Percentiles rank a stretch among this genome's conserved stretches.
Evolutionary conservation across 1,284 basidiomycete species (phyloP).

Genomic region (Irpex sp.): DNA sequence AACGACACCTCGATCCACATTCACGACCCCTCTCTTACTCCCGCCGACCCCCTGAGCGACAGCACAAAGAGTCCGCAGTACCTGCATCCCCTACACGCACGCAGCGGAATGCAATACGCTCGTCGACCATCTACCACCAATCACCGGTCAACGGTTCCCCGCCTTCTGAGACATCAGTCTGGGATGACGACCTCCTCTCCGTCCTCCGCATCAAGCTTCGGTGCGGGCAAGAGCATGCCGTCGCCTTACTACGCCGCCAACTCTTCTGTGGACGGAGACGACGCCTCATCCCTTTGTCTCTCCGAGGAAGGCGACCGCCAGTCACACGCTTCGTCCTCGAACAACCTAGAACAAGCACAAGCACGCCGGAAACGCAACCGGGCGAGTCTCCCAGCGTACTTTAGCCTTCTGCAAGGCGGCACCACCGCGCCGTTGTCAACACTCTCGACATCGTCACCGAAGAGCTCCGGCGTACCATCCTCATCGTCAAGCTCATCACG

Average conservation of each 20-base stretch:
- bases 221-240: conserved; percentile 40
- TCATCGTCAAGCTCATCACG: conserved; percentile 42
- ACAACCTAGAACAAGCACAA: background rate
- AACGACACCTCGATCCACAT: background rate
- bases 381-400: conserved; percentile 72
- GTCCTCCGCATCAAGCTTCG: conserved; percentile 28
- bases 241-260: conserved; percentile 33
- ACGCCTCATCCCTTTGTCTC: conserved; percentile 30
- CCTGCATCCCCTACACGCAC: background rate
- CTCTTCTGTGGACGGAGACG: conserved; percentile 25
- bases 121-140: conserved; percentile 71
- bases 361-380: conserved; percentile 58
- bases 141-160: conserved; percentile 56
- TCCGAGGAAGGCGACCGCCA: conserved; percentile 27
- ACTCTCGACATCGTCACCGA: background rate
- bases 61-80: conserved; percentile 25
- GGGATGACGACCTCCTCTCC: conserved; percentile 29
- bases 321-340: conserved; percentile 30
- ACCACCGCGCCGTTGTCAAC: conserved; percentile 23
- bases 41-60: conserved; percentile 4
- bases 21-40: background rate
- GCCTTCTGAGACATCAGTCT: conserved; percentile 50
- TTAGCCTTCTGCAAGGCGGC: conserved; percentile 61
- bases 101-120: conserved; percentile 37
- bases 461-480: conserved; percentile 11